phyloP scores from a whole-genome alignment of 2,329 filamentous ascomycete genomes.

The Fusarium sp. region DNA sequence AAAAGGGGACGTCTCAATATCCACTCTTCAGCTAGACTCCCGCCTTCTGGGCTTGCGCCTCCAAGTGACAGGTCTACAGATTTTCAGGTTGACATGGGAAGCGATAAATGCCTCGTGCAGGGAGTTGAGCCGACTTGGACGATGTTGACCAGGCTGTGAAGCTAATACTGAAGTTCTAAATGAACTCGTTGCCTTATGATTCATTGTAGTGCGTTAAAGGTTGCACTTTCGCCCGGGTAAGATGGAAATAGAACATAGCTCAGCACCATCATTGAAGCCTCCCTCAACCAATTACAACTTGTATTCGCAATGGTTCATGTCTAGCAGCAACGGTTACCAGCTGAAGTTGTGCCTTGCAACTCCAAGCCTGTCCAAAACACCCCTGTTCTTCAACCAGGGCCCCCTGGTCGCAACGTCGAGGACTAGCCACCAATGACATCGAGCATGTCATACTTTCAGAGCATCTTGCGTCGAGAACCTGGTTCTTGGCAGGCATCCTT shows the following conservation, averaged over 20 bases:
- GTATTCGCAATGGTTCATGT: background rate
- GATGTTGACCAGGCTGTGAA: background rate
- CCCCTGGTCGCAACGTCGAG: background rate
- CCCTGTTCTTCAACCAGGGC: background rate
- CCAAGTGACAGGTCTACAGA: background rate
- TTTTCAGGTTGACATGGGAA: background rate
- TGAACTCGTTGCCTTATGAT: background rate
- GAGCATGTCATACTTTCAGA: background rate
- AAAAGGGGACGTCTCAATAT: background rate
- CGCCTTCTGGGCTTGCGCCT: background rate
- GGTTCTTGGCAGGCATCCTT: constrained; percentile 3
- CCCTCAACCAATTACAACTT: background rate
- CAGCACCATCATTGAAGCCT: background rate
- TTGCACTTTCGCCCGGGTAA: background rate
- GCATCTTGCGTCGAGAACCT: background rate
- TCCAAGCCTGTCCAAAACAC: background rate
- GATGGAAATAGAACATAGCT: background rate
- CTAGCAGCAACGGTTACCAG: background rate
- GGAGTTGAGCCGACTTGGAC: background rate
- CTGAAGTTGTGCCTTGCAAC: background rate
- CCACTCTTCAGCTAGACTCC: background rate
- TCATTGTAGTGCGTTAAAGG: background rate
- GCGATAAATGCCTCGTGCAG: background rate
- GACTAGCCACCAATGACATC: background rate
- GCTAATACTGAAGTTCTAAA: background rate